Percentiles rank a stretch among this genome's conserved stretches.
phyloP scores from a whole-genome alignment of 495 filamentous ascomycete genomes.

The Podospora sp. region DNA sequence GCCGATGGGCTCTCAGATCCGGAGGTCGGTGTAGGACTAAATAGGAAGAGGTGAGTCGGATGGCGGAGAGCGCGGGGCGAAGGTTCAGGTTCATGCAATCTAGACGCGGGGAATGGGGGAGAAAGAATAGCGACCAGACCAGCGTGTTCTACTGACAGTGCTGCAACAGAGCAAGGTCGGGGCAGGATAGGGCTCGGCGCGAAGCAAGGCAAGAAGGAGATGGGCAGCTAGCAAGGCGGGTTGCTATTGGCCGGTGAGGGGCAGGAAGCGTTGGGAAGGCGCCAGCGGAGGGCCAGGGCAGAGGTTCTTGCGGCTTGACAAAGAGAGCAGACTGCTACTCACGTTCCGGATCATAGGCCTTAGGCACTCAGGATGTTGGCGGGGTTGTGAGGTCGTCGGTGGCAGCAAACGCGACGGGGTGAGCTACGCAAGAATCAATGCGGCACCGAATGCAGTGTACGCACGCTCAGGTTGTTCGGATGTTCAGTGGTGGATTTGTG shows the following conservation, averaged over 20 bases:
- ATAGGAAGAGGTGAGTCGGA: slow-evolving; percentile 8
- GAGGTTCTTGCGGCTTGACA: not conserved
- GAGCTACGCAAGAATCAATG: slow-evolving; percentile 18
- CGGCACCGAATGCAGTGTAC: slow-evolving; percentile 16
- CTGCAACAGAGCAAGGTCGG: not conserved
- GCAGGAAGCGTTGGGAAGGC: slow-evolving; percentile 1
- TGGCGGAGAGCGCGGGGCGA: not conserved
- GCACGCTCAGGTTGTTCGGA: slow-evolving; percentile 25
- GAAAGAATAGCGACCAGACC: not conserved
- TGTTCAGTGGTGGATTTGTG: slow-evolving; percentile 24
- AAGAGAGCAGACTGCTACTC: not conserved
- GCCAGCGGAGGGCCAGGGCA: not conserved
- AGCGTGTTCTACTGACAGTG: not conserved
- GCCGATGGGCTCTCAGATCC: slow-evolving; percentile 2
- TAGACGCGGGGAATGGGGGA: slow-evolving; percentile 3
- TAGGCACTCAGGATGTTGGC: not conserved
- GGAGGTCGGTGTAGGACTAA: slow-evolving; percentile 13
- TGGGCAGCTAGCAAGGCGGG: not conserved
- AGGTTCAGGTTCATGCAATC: not conserved
- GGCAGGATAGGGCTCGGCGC: not conserved
- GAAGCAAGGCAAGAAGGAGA: not conserved
- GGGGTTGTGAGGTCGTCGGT: slow-evolving; percentile 5
- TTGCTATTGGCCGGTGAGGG: not conserved
- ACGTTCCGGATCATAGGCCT: slow-evolving; percentile 5
- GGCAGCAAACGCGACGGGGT: slow-evolving; percentile 17